These are phyloP conservation scores for Fusarium anthophilum DNA, from an alignment of 2,329 filamentous ascomycete species.

Conservation along the genomic window DNA sequence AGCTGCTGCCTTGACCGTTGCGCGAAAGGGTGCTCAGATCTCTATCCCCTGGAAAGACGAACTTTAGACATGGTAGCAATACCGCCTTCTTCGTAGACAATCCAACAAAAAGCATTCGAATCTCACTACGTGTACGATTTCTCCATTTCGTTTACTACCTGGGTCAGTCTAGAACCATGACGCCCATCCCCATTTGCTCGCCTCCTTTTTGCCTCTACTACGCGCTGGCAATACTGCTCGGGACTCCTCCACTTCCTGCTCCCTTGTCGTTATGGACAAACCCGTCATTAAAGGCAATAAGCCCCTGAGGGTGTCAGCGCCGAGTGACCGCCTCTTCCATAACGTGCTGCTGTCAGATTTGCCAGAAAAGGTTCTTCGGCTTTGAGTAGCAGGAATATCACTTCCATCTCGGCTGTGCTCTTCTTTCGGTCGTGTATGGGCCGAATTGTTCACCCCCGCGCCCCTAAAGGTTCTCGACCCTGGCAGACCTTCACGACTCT, in stretches of 20 bases:
- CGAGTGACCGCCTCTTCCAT: conserved; percentile 37
- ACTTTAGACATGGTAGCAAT: conserved; percentile 44
- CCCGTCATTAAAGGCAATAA: conserved; percentile 30
- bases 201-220: conserved; percentile 39
- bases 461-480: neutral
- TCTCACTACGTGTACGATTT: conserved; percentile 7
- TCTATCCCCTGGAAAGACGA: conserved; percentile 58
- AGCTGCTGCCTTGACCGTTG: conserved; percentile 54
- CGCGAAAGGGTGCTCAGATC: conserved; percentile 54
- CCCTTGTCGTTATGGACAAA: conserved; percentile 15
- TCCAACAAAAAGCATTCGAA: conserved; percentile 27
- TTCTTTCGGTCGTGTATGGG: neutral
- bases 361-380: conserved; percentile 1
- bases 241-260: conserved; percentile 15
- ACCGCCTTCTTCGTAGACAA: conserved; percentile 22
- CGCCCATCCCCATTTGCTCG: conserved; percentile 43
- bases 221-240: conserved; percentile 1
- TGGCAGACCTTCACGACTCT: conserved; percentile 8
- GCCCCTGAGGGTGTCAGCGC: conserved; percentile 33
- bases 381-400: neutral
- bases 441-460: neutral
- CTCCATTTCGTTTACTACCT: conserved; percentile 16
- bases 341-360: conserved; percentile 14
- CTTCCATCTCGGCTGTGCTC: neutral
- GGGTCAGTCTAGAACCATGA: conserved; percentile 43